These are phyloP conservation scores for Striga asiatica DNA, from an alignment of 257 asterid species.

Conservation along the genomic window DNA sequence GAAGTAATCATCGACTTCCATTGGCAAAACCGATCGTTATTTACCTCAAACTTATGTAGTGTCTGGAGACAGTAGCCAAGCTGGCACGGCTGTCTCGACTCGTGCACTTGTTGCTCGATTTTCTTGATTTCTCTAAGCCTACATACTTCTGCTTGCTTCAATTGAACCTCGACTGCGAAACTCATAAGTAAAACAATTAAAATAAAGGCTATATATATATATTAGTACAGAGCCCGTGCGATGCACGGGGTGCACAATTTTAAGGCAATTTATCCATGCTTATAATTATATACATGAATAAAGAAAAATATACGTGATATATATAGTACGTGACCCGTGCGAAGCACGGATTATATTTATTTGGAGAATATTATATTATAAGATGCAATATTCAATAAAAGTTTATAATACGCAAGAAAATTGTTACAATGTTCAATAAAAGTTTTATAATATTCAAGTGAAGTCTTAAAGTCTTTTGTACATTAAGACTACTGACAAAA, in stretches of 20 bases:
- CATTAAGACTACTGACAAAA: no score
- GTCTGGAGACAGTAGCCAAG: background rate
- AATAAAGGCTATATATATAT: background rate
- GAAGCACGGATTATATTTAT: no score
- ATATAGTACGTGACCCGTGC: no score
- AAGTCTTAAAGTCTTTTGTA: no score
- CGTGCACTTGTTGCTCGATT: background rate
- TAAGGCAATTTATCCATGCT: no score
- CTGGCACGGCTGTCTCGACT: background rate
- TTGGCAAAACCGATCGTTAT: background rate
- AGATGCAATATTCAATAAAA: no score
- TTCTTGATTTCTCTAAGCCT: conserved; percentile 12
- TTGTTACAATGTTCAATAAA: no score
- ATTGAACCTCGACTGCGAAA: conserved; percentile 17
- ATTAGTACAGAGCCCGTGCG: background rate
- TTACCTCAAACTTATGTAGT: background rate
- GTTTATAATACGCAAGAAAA: no score
- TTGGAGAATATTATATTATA: no score
- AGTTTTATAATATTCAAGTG: no score
- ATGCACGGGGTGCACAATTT: no score
- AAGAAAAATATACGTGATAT: no score
- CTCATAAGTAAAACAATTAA: background rate
- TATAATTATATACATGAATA: background rate
- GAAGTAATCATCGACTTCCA: background rate
- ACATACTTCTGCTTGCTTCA: background rate